Base-by-base conservation (phyloP, 768 basidiomycete genomes). In the Exidia glandulosa region DNA sequence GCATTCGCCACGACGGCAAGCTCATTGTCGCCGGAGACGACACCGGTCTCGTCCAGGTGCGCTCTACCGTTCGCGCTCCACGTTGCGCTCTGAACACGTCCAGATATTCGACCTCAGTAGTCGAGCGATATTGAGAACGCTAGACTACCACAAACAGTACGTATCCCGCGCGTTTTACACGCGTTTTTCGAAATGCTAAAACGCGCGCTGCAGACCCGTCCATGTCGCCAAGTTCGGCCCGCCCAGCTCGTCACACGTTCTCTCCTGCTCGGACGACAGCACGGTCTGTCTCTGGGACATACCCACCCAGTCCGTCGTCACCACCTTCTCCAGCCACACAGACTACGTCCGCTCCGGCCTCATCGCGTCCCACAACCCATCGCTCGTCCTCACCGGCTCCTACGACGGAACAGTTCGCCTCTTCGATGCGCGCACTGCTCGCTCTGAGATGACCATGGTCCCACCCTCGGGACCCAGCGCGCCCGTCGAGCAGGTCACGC, bases 291-390 rank as follows among this genome's bases (percentile, higher is more conserved):
- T 98, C 1, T 98, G 94, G 90, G 96, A 98, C 72, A 84, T 98
- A 16, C 91, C 96, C 5, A 91, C 94, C 6, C 87, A 95, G 72
- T 77, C 86, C 0, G 78, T 85, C 48, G 75, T 92, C 61, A 77
- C 79, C 13, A 93, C 91, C 23, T 93, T 99, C 67, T 75, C 79
- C 29, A 81, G 85, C 57, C 96, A 99, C 69, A 84, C 89, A 47
- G 96, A 99, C 76, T 99, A 99, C 70, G 92, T 99, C 64, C 93
- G 95, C 47, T 84, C 94, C 2, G 96, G 93, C 3, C 82, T 91
- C 69, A 84, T 96, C 56, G 88, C 90, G 27, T 78, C 87, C 12
- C 81, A 85, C 25, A 88, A 90, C 66, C 90, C 93, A 4, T 80
- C 88, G 68, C 77, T 97, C 58, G 69, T 98, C 60, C 78, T 99